Base-by-base conservation (phyloP, 75 land plant species). In the Sequoia sempervirens region DNA sequence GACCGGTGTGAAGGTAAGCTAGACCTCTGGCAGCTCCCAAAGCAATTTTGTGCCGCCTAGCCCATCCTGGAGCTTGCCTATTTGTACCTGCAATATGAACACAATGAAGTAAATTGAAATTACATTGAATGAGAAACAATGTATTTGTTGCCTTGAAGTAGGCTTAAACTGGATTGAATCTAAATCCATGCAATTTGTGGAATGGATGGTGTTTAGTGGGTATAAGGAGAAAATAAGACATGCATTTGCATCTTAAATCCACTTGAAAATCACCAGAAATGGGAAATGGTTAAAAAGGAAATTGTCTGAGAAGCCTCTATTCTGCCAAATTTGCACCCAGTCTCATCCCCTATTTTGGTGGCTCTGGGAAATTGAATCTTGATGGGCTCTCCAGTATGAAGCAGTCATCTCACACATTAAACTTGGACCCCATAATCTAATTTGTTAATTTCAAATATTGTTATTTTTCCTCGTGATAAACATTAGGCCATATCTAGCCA, bases 1-100 rank as follows among this genome's bases (percentile, higher is more conserved):
- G 37, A 7, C 69, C 87, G 18, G 87, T 86, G 75, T 87, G 88
- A 40, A 87, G 82, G 72, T 87, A 61, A 14, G 87, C 87, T 18
- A 87, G 74, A 45, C 88, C 88, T 80, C 87, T 47, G 8, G 88
- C 88, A 32, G 88, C 88, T 54, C 88, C 88, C 72, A 87, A n/a
- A 41, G 87, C 88, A 66, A 87, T 87, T 80, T 87, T 87, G 87
- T 87, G 88, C 23, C 87, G 43, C 56, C 86, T 86, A 14, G 88
- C 88, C 88, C 88, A 87, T 20, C 86, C 73, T 37, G 86, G 87
- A 56, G 82, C 37, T 30, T 32, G 82, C 41, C 37, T 70, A 46
- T 85, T 86, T 23, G 88, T 87, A 83, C 82, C 95, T 91, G 82
- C 20, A 52, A 36, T 20, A 45, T 45, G 50, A 78, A 78, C 80